Conservation (phyloP, 306 rosid species). For the Adenanthera pavonina region DNA sequence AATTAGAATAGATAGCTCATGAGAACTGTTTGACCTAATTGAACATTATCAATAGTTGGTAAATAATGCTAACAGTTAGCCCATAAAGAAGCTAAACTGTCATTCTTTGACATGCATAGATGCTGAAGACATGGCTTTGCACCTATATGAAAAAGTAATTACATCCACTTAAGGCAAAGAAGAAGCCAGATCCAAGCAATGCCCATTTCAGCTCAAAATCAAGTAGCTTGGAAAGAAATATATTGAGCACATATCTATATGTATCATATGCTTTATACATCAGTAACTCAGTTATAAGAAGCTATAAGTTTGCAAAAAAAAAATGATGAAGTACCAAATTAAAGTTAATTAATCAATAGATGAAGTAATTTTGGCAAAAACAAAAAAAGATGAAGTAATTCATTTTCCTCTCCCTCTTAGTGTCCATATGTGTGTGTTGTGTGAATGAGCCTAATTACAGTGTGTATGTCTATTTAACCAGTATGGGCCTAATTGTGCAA, state of each 20-base stretch:
- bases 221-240: conserved; percentile 9
- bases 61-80: conserved; percentile 18
- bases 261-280: not conserved
- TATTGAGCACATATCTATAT: no score
- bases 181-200: conserved; percentile 24
- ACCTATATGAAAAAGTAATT: conserved; percentile 6
- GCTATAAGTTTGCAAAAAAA: not conserved
- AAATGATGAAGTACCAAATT: no score
- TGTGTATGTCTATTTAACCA: no score
- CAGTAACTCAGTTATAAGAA: conserved; percentile 10
- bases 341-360: not conserved
- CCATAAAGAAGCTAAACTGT: conserved; percentile 13
- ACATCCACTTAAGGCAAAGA: conserved; percentile 17
- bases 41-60: conserved; percentile 15
- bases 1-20: conserved; percentile 28
- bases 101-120: conserved; percentile 25
- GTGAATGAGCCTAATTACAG: no score
- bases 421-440: not conserved
- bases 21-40: conserved; percentile 33
- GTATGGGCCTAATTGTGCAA: no score
- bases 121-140: conserved; percentile 7
- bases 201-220: conserved; percentile 23
- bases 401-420: not conserved
- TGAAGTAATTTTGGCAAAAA: not conserved
- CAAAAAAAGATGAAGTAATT: not conserved